Evolutionary conservation across 331 rosid genomes (phyloP).

Genomic region (Prunus yedoensis): DNA sequence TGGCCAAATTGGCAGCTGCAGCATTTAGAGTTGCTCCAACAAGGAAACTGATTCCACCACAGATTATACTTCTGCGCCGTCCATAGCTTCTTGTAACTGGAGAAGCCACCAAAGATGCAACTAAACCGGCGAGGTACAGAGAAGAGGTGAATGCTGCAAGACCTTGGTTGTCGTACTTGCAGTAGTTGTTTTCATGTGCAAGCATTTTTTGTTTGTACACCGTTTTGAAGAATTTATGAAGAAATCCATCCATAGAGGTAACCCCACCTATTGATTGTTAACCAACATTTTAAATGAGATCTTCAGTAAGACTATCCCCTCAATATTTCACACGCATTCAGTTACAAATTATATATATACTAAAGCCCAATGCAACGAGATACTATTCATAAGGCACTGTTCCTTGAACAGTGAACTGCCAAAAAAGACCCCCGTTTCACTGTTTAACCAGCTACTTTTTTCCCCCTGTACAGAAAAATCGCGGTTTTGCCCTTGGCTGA

Average conservation of each 20-base stretch:
- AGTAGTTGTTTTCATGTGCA: constrained; percentile 85
- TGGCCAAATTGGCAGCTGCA: constrained; percentile 56
- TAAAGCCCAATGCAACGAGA: no score
- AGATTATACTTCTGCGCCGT: constrained; percentile 60
- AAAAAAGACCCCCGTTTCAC: no score
- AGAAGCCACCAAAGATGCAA: constrained; percentile 79
- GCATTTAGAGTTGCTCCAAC: constrained; percentile 80
- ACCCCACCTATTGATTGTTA: constrained; percentile 68
- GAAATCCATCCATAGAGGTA: constrained; percentile 91
- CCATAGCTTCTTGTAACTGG: constrained; percentile 78
- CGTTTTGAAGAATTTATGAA: constrained; percentile 61
- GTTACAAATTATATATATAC: no score
- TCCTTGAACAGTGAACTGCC: no score
- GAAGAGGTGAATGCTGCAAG: constrained; percentile 94
- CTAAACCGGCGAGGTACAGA: constrained; percentile 80
- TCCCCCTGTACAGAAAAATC: no score
- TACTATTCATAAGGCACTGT: no score
- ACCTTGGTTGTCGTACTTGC: constrained; percentile 84
- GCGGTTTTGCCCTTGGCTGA: no score
- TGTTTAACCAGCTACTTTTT: no score
- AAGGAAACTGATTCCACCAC: constrained; percentile 58
- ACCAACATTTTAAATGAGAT: background rate
- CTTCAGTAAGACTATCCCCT: background rate
- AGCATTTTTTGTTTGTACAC: constrained; percentile 57
- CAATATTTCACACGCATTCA: background rate